phyloP scores from a whole-genome alignment of 371 early-diverging fungal genomes.

The Batkoa obscura region DNA sequence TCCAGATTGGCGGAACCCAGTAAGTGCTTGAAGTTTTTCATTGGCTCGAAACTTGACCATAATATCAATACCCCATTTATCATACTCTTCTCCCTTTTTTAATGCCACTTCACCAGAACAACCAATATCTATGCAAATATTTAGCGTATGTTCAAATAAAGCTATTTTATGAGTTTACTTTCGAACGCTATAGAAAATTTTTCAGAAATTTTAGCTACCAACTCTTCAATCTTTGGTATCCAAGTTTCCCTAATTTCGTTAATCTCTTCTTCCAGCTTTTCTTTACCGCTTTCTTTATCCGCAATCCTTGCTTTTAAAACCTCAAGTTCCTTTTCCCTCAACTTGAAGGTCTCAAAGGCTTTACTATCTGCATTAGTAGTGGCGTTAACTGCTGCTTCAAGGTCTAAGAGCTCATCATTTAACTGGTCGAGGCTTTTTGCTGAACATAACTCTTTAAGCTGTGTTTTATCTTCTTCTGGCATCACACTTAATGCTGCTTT shows the following conservation, averaged over 20 bases:
- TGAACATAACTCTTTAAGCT: constrained; percentile 20
- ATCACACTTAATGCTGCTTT: constrained; percentile 18
- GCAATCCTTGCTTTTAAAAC: constrained; percentile 15
- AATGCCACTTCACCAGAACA: constrained; percentile 76
- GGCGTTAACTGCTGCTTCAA: constrained; percentile 24
- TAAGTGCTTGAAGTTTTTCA: constrained; percentile 74
- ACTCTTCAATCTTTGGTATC: constrained; percentile 33
- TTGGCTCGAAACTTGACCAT: constrained; percentile 74
- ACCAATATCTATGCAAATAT: constrained; percentile 26
- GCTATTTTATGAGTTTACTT: constrained; percentile 12
- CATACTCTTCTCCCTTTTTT: constrained; percentile 52
- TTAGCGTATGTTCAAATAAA: not conserved
- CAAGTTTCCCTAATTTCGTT: constrained; percentile 24
- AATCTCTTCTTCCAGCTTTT: constrained; percentile 16
- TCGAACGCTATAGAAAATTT: constrained; percentile 59
- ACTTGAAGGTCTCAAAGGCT: constrained; percentile 43
- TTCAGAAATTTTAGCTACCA: constrained; percentile 40
- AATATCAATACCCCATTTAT: constrained; percentile 93
- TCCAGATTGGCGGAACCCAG: constrained; percentile 91
- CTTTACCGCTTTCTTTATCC: constrained; percentile 11
- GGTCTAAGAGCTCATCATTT: constrained; percentile 25
- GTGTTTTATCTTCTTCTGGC: constrained; percentile 21
- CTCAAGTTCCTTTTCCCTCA: constrained; percentile 29
- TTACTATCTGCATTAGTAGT: constrained; percentile 22
- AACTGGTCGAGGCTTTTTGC: constrained; percentile 18